These are phyloP conservation scores for Plenodomus biglobosus DNA, from an alignment of 2,329 filamentous ascomycete species.

Conservation along the genomic window DNA sequence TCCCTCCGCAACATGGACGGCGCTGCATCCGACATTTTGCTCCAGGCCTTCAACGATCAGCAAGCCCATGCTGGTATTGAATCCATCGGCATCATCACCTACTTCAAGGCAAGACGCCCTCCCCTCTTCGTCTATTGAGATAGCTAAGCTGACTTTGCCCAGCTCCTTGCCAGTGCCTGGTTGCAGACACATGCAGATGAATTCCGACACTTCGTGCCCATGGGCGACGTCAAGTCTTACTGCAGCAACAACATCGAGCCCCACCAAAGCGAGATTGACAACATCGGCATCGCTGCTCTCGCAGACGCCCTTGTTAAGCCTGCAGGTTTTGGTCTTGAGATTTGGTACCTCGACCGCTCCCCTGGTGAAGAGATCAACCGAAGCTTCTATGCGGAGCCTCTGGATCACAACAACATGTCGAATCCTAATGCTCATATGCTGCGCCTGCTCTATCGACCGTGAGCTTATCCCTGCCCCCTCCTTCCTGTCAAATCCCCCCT, in stretches of 20 bases:
- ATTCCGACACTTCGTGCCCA: conserved; percentile 70
- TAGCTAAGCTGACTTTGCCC: conserved; percentile 24
- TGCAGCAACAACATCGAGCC: conserved; percentile 72
- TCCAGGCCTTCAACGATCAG: conserved; percentile 72
- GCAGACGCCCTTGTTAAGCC: conserved; percentile 78
- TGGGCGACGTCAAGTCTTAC: conserved; percentile 64
- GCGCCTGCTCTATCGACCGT: conserved; percentile 68
- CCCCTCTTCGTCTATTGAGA: not conserved
- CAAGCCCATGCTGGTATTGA: conserved; percentile 35
- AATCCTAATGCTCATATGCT: conserved; percentile 61
- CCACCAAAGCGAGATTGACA: conserved; percentile 81
- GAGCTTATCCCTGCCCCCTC: conserved; percentile 39
- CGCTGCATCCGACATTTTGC: conserved; percentile 54
- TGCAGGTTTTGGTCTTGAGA: conserved; percentile 76
- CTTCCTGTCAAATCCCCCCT: not conserved
- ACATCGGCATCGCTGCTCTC: conserved; percentile 78
- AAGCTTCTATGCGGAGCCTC: conserved; percentile 63
- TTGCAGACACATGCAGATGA: conserved; percentile 71
- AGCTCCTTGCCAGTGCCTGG: conserved; percentile 81
- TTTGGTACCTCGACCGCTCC: conserved; percentile 88
- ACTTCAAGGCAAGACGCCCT: conserved; percentile 61
- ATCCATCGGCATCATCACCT: conserved; percentile 80
- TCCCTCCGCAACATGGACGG: conserved; percentile 60
- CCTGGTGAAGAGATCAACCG: conserved; percentile 71
- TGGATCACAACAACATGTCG: conserved; percentile 48